These are phyloP conservation scores for Xylariales sp. DNA, from an alignment of 2,329 filamentous ascomycete species.

Conservation along the genomic window DNA sequence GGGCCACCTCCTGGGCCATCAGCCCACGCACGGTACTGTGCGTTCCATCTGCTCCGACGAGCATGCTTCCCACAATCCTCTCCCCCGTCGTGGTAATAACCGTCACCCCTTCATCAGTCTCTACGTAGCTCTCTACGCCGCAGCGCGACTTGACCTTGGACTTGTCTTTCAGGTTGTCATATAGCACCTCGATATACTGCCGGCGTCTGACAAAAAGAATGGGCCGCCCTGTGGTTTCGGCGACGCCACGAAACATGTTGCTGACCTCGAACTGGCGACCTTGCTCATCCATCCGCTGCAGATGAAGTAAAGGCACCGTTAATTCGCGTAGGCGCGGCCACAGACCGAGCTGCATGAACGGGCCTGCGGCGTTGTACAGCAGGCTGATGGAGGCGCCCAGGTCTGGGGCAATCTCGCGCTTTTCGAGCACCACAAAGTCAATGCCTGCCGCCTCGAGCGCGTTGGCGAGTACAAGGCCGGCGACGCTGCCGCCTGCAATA, in stretches of 20 bases:
- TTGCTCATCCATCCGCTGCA: too few species aligned
- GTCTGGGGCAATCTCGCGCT: constrained; percentile 13
- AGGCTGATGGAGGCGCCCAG: constrained; percentile 13
- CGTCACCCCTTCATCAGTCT: background rate
- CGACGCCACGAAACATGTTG: too few species aligned
- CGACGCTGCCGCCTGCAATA: constrained; percentile 14
- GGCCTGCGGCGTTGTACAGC: too few species aligned
- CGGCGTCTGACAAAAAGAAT: too few species aligned
- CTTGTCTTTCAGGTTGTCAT: constrained; percentile 4
- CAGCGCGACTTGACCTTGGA: background rate
- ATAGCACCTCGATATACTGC: too few species aligned
- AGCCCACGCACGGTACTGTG: background rate
- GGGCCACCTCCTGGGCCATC: background rate
- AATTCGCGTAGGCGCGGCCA: too few species aligned
- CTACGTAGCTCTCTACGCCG: background rate
- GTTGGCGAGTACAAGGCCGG: constrained; percentile 11
- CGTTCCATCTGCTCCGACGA: background rate
- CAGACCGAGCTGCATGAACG: too few species aligned
- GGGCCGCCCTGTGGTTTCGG: too few species aligned
- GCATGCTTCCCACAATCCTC: background rate
- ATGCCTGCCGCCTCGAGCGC: constrained; percentile 13
- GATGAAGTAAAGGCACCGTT: too few species aligned
- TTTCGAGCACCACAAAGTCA: constrained; percentile 14
- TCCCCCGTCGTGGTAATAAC: background rate
- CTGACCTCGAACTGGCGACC: too few species aligned